phyloP scores from a whole-genome alignment of 495 filamentous ascomycete species.

The Penicillium chermesinum region DNA sequence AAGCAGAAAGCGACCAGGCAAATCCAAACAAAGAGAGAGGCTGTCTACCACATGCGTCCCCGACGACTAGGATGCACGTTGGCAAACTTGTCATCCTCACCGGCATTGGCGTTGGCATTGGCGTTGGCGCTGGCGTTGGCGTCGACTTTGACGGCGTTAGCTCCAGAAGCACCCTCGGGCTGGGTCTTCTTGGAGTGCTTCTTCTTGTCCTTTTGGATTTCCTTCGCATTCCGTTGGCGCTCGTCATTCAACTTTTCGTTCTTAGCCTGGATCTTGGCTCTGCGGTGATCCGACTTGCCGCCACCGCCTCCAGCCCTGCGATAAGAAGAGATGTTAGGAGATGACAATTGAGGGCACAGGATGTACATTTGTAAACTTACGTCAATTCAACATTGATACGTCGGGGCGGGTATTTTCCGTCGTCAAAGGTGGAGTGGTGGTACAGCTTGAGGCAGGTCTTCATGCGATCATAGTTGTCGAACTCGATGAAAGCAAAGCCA shows the following conservation, averaged over 20 bases:
- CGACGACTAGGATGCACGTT: slow-evolving; percentile 58
- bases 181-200: slow-evolving; percentile 26
- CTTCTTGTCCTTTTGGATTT: slow-evolving; percentile 46
- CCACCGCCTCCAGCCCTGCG: slow-evolving; percentile 67
- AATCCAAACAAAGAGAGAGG: neutral
- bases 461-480: slow-evolving; percentile 84
- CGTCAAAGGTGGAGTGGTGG: slow-evolving; percentile 80
- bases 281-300: slow-evolving; percentile 62
- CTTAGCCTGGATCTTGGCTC: slow-evolving; percentile 74
- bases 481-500: slow-evolving; percentile 91
- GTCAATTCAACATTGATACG: slow-evolving; percentile 94
- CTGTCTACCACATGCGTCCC: slow-evolving; percentile 35
- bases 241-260: slow-evolving; percentile 85
- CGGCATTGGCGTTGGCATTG: slow-evolving; percentile 11
- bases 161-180: slow-evolving; percentile 14
- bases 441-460: slow-evolving; percentile 84
- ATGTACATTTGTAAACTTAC: slow-evolving; percentile 46
- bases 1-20: neutral
- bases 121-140: slow-evolving; percentile 13
- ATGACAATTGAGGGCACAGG: neutral
- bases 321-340: neutral
- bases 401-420: slow-evolving; percentile 53
- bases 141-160: slow-evolving; percentile 19
- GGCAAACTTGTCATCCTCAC: slow-evolving; percentile 30
- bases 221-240: slow-evolving; percentile 53